Conservation (phyloP, 768 basidiomycete species). For the Scleroderma bovista region DNA sequence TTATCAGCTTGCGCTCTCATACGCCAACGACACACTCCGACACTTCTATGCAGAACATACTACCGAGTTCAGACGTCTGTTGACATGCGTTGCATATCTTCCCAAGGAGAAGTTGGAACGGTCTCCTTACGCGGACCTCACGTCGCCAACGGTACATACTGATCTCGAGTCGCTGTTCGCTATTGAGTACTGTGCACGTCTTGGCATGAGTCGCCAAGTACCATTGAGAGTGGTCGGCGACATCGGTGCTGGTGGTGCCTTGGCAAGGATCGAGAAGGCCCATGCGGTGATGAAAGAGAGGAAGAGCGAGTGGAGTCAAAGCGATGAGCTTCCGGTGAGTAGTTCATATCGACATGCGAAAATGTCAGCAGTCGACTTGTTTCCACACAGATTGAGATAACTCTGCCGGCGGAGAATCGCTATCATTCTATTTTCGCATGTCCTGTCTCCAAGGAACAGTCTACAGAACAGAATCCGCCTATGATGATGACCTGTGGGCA, state of each 20-base stretch:
- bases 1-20: constrained; percentile 57
- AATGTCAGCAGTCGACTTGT: constrained; percentile 2
- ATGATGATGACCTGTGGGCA: constrained; percentile 99
- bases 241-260: constrained; percentile 86
- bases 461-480: constrained; percentile 88
- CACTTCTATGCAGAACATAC: constrained; percentile 60
- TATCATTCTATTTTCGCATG: constrained; percentile 98
- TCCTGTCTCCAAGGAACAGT: constrained; percentile 96
- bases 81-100: constrained; percentile 65
- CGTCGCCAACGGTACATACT: constrained; percentile 63
- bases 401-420: constrained; percentile 75
- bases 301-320: constrained; percentile 89
- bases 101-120: constrained; percentile 58
- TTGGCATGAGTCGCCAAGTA: constrained; percentile 86
- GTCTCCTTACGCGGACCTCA: constrained; percentile 74
- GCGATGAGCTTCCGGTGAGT: constrained; percentile 80
- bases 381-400: constrained; percentile 79
- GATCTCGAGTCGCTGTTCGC: constrained; percentile 82
- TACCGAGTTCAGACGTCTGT: constrained; percentile 62
- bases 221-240: constrained; percentile 88
- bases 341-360: background rate
- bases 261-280: constrained; percentile 91
- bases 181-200: constrained; percentile 80
- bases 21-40: constrained; percentile 63
- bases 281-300: constrained; percentile 89